Conservation (phyloP, 441 rosid species). For the Eugenia klotzschiana region DNA sequence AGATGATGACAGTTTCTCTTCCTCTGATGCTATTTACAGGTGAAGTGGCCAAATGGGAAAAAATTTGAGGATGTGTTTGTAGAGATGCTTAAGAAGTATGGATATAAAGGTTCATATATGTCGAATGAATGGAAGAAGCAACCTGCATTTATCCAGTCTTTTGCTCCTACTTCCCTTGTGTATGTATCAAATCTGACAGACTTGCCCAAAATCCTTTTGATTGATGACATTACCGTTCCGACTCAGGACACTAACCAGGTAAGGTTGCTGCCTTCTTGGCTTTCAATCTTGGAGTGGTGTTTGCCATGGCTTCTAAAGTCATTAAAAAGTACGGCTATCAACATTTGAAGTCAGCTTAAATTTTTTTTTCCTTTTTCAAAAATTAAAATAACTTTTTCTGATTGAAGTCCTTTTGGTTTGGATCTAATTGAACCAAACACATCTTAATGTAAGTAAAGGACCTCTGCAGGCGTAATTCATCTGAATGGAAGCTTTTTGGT, state of each 20-base stretch:
- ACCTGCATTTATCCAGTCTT: constrained; percentile 84
- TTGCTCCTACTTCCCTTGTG: constrained; percentile 83
- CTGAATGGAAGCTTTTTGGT: neutral
- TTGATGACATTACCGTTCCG: constrained; percentile 46
- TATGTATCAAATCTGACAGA: constrained; percentile 51
- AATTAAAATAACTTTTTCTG: neutral
- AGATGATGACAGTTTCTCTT: neutral
- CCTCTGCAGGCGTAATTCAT: neutral
- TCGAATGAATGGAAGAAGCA: constrained; percentile 73
- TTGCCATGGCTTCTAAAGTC: neutral
- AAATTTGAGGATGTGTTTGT: constrained; percentile 63
- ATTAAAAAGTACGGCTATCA: neutral
- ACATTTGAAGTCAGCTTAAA: neutral
- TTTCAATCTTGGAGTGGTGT: neutral
- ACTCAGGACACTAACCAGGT: constrained; percentile 95
- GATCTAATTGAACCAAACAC: neutral
- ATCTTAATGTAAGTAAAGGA: neutral
- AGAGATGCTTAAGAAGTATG: constrained; percentile 54
- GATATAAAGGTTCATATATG: constrained; percentile 69
- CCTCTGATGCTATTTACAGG: constrained; percentile 24
- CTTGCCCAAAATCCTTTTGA: constrained; percentile 70
- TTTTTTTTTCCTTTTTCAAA: neutral
- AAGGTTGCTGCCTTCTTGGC: neutral
- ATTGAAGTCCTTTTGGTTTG: neutral
- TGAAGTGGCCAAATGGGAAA: constrained; percentile 71